Evolutionary conservation across 2,329 filamentous ascomycete genomes (phyloP).

Genomic region (Aspergillus amoenus): DNA sequence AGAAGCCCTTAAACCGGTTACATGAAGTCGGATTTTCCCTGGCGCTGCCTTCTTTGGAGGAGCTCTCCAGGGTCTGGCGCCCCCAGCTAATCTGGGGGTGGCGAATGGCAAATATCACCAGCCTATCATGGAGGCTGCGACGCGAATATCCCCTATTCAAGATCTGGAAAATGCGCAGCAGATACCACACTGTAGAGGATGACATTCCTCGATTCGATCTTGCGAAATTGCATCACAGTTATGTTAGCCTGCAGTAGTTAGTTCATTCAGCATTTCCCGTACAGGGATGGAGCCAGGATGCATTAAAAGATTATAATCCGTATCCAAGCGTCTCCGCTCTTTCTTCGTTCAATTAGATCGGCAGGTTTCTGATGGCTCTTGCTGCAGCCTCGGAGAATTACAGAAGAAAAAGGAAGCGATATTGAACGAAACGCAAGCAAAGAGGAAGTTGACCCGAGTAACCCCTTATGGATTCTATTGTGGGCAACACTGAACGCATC

Average conservation of each 20-base stretch:
- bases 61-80: neutral
- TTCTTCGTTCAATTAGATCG: neutral
- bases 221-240: conserved; percentile 6
- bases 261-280: neutral
- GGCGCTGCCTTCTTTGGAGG: neutral
- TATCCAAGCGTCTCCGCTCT: neutral
- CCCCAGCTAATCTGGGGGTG: conserved; percentile 1
- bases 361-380: neutral
- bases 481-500: neutral
- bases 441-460: neutral
- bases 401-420: neutral
- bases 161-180: conserved; percentile 2
- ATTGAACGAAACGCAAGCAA: neutral
- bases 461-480: neutral
- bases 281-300: neutral
- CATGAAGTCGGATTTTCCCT: neutral
- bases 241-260: conserved; percentile 5
- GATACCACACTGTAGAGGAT: neutral
- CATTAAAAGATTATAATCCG: no score
- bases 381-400: neutral
- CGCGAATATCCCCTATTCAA: neutral
- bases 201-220: neutral
- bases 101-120: neutral
- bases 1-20: neutral
- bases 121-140: neutral